These are phyloP conservation scores for Picochlorum sp. DNA, from an alignment of 139 green algal species.

Conservation along the genomic window DNA sequence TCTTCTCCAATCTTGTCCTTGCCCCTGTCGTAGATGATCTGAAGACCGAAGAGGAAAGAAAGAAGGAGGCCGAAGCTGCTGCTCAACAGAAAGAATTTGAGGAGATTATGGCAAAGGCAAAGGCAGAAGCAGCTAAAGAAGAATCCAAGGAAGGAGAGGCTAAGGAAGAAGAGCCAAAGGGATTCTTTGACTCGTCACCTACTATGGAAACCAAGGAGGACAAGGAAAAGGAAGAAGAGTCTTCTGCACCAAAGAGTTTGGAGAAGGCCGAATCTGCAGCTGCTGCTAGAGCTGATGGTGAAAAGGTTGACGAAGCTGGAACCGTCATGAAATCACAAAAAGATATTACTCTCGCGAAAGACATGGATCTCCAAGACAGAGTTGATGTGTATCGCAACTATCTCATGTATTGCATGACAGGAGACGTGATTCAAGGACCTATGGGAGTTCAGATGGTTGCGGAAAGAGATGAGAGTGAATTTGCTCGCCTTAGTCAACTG, in stretches of 20 bases:
- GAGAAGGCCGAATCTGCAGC: constrained; percentile 41
- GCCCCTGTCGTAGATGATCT: constrained; percentile 74
- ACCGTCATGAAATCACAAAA: constrained; percentile 65
- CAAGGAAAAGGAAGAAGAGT: constrained; percentile 9
- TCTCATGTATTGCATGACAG: constrained; percentile 82
- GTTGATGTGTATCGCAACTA: constrained; percentile 92
- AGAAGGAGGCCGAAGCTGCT: constrained; percentile 27
- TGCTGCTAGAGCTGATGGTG: constrained; percentile 19
- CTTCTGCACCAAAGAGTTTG: constrained; percentile 15
- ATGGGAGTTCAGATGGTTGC: constrained; percentile 71
- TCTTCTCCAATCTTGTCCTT: constrained; percentile 87
- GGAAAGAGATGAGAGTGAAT: constrained; percentile 72
- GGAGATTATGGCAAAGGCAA: constrained; percentile 29
- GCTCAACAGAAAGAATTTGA: constrained; percentile 38
- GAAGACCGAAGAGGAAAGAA: constrained; percentile 38
- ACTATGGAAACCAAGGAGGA: background rate
- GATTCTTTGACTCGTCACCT: background rate
- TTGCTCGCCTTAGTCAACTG: constrained; percentile 70
- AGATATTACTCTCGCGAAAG: constrained; percentile 84
- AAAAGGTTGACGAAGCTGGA: constrained; percentile 12
- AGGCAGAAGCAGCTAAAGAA: constrained; percentile 26
- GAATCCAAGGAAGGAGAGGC: constrained; percentile 30
- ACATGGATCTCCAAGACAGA: constrained; percentile 66
- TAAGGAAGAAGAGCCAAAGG: constrained; percentile 28
- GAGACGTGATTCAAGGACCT: constrained; percentile 80